A percentile compares a stretch with the other conserved stretches of the same genome.
phyloP scores from a whole-genome alignment of 768 basidiomycete species.

The Tremella mesenterica region DNA sequence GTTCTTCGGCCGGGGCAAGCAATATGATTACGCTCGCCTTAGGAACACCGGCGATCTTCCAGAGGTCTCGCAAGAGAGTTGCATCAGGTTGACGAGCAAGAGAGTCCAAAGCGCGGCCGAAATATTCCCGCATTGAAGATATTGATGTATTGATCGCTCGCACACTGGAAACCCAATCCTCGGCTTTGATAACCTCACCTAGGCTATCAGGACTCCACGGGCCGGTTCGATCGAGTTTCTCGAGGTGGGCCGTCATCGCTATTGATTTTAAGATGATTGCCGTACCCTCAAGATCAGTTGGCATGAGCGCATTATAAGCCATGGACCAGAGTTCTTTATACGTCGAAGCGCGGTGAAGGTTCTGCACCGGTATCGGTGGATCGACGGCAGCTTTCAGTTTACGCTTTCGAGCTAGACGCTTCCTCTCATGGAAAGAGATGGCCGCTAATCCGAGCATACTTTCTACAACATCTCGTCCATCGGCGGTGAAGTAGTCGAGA shows the following conservation, averaged over 20 bases:
- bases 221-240: constrained; percentile 49
- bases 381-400: constrained; percentile 8
- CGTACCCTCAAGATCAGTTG: constrained; percentile 55
- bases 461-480: constrained; percentile 36
- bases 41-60: constrained; percentile 54
- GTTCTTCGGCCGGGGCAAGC: constrained; percentile 68
- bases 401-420: constrained; percentile 6
- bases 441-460: constrained; percentile 28
- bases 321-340: constrained; percentile 61
- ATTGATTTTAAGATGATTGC: constrained; percentile 55
- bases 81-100: constrained; percentile 58
- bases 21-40: constrained; percentile 60
- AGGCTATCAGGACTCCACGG: constrained; percentile 35
- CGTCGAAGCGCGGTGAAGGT: constrained; percentile 41
- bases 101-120: constrained; percentile 56
- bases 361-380: constrained; percentile 11
- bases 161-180: constrained; percentile 46
- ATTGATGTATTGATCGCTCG: constrained; percentile 59
- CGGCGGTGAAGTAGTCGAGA: constrained; percentile 37
- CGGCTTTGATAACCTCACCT: constrained; percentile 23
- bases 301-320: constrained; percentile 55
- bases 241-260: constrained; percentile 59
- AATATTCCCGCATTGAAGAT: constrained; percentile 54
- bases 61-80: constrained; percentile 51
- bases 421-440: constrained; percentile 28